Base-by-base conservation (phyloP, 371 early-diverging fungal genomes). In the Mucor mucedo region DNA sequence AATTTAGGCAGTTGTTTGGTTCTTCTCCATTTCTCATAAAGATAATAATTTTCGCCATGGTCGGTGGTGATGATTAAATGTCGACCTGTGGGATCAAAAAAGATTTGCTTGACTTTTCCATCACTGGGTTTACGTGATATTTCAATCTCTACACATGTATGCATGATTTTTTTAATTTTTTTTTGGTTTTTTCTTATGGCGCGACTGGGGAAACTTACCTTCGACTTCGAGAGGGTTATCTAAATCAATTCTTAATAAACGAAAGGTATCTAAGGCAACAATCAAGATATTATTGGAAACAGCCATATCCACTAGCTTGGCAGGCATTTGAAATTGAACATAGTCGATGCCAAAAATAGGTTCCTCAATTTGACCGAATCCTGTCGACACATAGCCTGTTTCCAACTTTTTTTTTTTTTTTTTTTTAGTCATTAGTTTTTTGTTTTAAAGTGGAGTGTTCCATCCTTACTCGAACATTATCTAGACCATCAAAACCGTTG, bases 11-110 rank as follows among this genome's bases (percentile, higher is more conserved):
- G 74, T 52, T 79, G 68, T 65, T 90, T 90, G 14, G 91, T 87
- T 63, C 87, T 86, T 65, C 88, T 86, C 92, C 93, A 93, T 60
- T 79, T 84, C 13, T 87, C 84, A 73, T 87, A 89, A 44, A 92
- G 77, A 69, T 96, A 96, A 65, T 90, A 95, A 69, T 88, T 94
- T 66, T 95, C 93, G 47, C 94, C 93, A n/a, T 88, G 81, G 30
- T 88, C 86, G 0, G 95, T 94, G 1, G 93, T 89, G 47, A 95
- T 82, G 53, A 96, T 83, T 64, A 95, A 68, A 66, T 96, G 96
- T 49, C 91, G 85, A 13, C 94, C 96, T 2, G 91, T 88, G 4
- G 95, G 95, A 70, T 95, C 94, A 62, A 93, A 81, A 70, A 94
- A 95, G 52, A 90, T 78, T 55, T 82, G 85, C 59, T 85, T 82